phyloP scores from a whole-genome alignment of 495 filamentous ascomycete species.

The Astrocystis sublimbata region DNA sequence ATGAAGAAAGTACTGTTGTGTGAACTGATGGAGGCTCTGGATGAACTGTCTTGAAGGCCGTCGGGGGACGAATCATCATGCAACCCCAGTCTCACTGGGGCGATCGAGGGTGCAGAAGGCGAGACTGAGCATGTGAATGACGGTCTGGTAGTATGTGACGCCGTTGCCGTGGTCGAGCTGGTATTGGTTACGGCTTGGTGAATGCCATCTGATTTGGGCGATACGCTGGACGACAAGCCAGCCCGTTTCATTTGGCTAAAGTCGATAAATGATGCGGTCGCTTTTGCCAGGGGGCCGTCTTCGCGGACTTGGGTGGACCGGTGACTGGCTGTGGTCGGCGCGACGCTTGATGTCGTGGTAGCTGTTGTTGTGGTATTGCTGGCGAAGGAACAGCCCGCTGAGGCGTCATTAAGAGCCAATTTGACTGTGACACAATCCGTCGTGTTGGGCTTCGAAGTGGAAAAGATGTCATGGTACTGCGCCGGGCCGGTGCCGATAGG shows the following conservation, averaged over 20 bases:
- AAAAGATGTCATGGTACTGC: constrained; percentile 28
- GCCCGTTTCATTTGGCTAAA: constrained; percentile 3
- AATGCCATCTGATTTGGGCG: neutral
- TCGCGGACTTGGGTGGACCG: constrained; percentile 6
- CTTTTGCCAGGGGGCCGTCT: neutral
- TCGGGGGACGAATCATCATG: constrained; percentile 11
- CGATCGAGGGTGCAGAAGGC: constrained; percentile 29
- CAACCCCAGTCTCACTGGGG: constrained; percentile 20
- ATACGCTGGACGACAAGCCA: constrained; percentile 7
- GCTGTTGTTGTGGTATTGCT: constrained; percentile 8
- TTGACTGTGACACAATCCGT: constrained; percentile 19
- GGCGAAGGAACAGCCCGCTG: constrained; percentile 17
- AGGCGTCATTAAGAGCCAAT: constrained; percentile 23
- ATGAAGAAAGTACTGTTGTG: constrained; percentile 23
- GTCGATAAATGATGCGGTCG: neutral
- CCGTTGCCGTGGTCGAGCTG: neutral
- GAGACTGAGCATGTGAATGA: constrained; percentile 21
- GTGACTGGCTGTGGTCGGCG: neutral
- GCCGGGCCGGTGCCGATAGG: constrained; percentile 14
- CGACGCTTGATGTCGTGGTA: neutral
- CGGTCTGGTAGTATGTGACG: constrained; percentile 4
- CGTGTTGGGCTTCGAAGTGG: constrained; percentile 18
- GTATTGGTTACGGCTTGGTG: neutral
- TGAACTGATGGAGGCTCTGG: constrained; percentile 18
- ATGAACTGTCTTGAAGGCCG: constrained; percentile 15